Percentiles rank a stretch among this genome's conserved stretches.
Conservation (phyloP, 371 early-diverging fungal species). For the Apophysomyces variabilis region DNA sequence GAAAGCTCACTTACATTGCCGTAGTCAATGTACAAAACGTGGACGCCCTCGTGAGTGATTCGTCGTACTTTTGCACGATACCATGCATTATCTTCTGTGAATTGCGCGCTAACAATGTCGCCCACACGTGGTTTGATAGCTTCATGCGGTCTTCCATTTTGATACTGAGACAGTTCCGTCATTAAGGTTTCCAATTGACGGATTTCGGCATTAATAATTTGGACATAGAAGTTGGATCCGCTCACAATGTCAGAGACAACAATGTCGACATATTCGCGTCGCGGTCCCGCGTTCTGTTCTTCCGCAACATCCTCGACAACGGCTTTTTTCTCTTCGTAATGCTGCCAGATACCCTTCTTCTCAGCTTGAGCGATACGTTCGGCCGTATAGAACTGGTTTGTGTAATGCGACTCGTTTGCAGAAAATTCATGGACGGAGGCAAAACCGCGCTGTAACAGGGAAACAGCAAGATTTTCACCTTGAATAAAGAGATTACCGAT, state of each 20-base stretch:
- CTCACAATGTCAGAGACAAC: slow-evolving; percentile 84
- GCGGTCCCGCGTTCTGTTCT: slow-evolving; percentile 39
- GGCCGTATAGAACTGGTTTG: slow-evolving; percentile 74
- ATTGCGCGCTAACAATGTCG: slow-evolving; percentile 82
- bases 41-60: slow-evolving; percentile 65
- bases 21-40: slow-evolving; percentile 89
- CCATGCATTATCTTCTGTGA: slow-evolving; percentile 89
- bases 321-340: slow-evolving; percentile 42
- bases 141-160: slow-evolving; percentile 51
- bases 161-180: slow-evolving; percentile 75
- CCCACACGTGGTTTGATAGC: slow-evolving; percentile 67
- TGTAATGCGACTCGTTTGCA: slow-evolving; percentile 79
- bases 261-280: slow-evolving; percentile 79
- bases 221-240: slow-evolving; percentile 77
- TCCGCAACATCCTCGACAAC: slow-evolving; percentile 35
- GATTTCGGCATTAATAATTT: slow-evolving; percentile 72
- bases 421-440: slow-evolving; percentile 85
- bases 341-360: slow-evolving; percentile 61
- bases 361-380: slow-evolving; percentile 77
- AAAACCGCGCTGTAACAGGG: slow-evolving; percentile 79
- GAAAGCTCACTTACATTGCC: slow-evolving; percentile 72
- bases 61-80: slow-evolving; percentile 87
- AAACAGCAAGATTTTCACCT: slow-evolving; percentile 68
- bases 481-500: slow-evolving; percentile 82
- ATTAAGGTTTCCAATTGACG: slow-evolving; percentile 81